Base-by-base conservation (phyloP, 1,284 basidiomycete genomes). In the Leucoagaricus sp. region DNA sequence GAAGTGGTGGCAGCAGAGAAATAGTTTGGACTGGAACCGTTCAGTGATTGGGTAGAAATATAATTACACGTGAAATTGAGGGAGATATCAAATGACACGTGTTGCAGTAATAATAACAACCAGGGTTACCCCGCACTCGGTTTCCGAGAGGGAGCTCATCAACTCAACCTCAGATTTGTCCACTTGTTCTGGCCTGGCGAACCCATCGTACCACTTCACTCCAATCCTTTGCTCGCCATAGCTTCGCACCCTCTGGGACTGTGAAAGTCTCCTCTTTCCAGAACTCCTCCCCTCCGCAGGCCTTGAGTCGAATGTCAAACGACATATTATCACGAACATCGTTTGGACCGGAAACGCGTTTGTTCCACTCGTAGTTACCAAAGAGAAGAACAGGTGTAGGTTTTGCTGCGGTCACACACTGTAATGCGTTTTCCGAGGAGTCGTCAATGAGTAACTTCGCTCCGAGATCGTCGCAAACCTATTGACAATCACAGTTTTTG, bases 331-430 rank as follows among this genome's bases (percentile, higher is more conserved):
- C 80, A 53, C 68, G 66, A 52, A 80, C 75, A 57, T 82, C 76
- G 5, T 62, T 65, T 53, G 78, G 69, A 15, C 72, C 69, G 26
- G 80, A 80, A 36, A 75, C 63, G 57, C 82, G 79, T 65, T 73
- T 75, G 69, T 91, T 91, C 91, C 91, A 93, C 51, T 82, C 76
- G 63, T 91, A 91, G 46, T 82, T 72, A n/a, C 90, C 91, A 62
- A 92, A 92, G 5, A 93, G 76, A 33, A 93, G 72, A n/a, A 87
- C 85, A 2, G 77, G 81, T 13, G 81, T 64, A 48, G 79, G 68
- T 34, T 64, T 63, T 21, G 57, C 66, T 36, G 75, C 70, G 19
- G 67, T 74, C 0, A 78, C 77, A 58, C 84, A 84, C 55, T 84
- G 79, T 12, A 89, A 64, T 15, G 87, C 87, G 68, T 93, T 92